Conservation (phyloP, 2,329 filamentous ascomycete genomes). For the Fulvia fulva region DNA sequence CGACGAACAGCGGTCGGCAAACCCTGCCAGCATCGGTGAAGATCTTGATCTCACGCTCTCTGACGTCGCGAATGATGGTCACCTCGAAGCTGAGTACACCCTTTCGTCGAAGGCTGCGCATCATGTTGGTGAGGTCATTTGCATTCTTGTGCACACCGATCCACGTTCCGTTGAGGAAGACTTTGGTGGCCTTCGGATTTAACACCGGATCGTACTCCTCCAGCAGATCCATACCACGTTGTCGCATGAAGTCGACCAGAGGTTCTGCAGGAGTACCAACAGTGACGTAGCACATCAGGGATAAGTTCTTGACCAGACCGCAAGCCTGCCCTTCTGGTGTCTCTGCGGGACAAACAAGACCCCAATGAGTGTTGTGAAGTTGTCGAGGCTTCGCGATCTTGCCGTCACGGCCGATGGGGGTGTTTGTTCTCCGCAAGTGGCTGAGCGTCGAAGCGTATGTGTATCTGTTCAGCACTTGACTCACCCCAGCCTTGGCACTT, state of each 20-base stretch:
- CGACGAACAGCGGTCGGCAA: constrained; percentile 87
- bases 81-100: constrained; percentile 87
- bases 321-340: constrained; percentile 98
- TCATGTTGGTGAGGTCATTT: constrained; percentile 67
- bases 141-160: constrained; percentile 92
- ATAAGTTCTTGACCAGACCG: constrained; percentile 95
- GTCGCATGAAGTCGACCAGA: constrained; percentile 92
- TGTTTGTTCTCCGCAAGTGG: constrained; percentile 95
- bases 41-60: constrained; percentile 96
- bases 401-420: constrained; percentile 93
- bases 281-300: constrained; percentile 97
- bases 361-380: constrained; percentile 98
- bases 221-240: constrained; percentile 90
- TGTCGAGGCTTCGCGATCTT: constrained; percentile 98
- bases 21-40: constrained; percentile 96
- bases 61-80: constrained; percentile 90
- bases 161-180: constrained; percentile 98
- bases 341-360: constrained; percentile 92
- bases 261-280: constrained; percentile 88
- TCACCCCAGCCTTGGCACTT: constrained; percentile 92
- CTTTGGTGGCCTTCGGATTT: constrained; percentile 90
- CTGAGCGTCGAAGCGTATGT: constrained; percentile 95
- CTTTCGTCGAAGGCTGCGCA: constrained; percentile 51
- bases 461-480: constrained; percentile 95
- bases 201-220: constrained; percentile 71